Evolutionary conservation across 2,329 filamentous ascomycete species (phyloP).

Genomic region (Xylariaceae sp.): DNA sequence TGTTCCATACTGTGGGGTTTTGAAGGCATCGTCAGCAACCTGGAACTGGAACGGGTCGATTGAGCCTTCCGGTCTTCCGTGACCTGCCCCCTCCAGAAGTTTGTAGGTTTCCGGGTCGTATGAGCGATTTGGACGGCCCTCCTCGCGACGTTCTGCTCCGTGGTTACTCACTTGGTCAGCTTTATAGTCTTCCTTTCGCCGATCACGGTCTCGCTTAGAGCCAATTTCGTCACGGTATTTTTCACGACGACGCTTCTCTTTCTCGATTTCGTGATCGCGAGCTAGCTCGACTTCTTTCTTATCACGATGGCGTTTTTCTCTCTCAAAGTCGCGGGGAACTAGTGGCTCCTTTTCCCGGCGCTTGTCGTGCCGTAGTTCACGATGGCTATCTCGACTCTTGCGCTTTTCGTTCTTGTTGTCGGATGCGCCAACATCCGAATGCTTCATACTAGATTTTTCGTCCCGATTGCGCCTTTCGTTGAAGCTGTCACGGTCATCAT

Average conservation of each 20-base stretch:
- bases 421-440: conserved; percentile 10
- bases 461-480: conserved; percentile 29
- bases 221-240: conserved; percentile 24
- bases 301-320: conserved; percentile 17
- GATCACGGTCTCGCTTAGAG: conserved; percentile 24
- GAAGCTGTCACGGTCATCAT: conserved; percentile 24
- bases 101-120: conserved; percentile 23
- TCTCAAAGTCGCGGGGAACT: conserved; percentile 12
- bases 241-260: conserved; percentile 18
- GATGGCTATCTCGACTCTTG: conserved; percentile 24
- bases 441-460: conserved; percentile 26
- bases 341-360: conserved; percentile 18
- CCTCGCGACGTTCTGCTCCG: conserved; percentile 13
- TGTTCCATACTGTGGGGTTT: conserved; percentile 36
- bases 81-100: conserved; percentile 18
- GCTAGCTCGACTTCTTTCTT: conserved; percentile 12
- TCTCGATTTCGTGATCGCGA: conserved; percentile 14
- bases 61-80: conserved; percentile 24
- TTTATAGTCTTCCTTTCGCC: conserved; percentile 9
- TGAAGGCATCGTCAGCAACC: conserved; percentile 49
- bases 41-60: conserved; percentile 58
- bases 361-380: conserved; percentile 20
- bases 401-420: conserved; percentile 21
- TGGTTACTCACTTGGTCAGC: conserved; percentile 27
- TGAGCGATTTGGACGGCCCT: conserved; percentile 13